phyloP scores from a whole-genome alignment of 2,329 filamentous ascomycete genomes.

The Fusarium compactum region DNA sequence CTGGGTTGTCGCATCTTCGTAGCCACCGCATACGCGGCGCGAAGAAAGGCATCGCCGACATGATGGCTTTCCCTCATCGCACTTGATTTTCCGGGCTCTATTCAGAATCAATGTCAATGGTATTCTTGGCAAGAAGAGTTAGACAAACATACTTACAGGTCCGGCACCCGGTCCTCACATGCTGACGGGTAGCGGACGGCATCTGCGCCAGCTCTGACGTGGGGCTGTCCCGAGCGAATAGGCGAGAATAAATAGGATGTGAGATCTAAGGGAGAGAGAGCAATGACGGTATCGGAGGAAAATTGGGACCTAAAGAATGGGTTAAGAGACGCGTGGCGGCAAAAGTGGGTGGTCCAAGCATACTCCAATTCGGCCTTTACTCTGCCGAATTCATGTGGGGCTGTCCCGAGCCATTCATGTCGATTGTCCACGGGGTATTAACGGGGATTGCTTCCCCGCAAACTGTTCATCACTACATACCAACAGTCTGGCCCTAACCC shows the following conservation, averaged over 20 bases:
- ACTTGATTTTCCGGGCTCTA: slow-evolving; percentile 15
- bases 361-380: neutral
- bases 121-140: neutral
- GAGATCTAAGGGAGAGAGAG: neutral
- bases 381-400: slow-evolving; percentile 3
- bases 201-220: neutral
- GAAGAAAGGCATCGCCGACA: slow-evolving; percentile 5
- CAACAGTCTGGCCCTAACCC: neutral
- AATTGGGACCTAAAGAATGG: neutral
- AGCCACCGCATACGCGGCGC: slow-evolving; percentile 11
- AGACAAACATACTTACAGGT: slow-evolving; percentile 8
- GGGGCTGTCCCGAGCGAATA: slow-evolving; percentile 8
- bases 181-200: neutral
- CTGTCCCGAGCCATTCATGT: neutral
- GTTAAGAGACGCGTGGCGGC: neutral
- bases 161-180: slow-evolving; percentile 5
- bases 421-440: neutral
- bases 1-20: neutral
- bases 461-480: neutral
- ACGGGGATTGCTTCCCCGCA: neutral
- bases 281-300: no score
- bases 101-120: neutral
- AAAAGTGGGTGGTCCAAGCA: neutral
- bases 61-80: slow-evolving; percentile 4
- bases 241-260: neutral